Evolutionary conservation across 2,329 filamentous ascomycete genomes (phyloP), one percentile per base, ranked within the genome.

Genomic region (Penicillium sp.): DNA sequence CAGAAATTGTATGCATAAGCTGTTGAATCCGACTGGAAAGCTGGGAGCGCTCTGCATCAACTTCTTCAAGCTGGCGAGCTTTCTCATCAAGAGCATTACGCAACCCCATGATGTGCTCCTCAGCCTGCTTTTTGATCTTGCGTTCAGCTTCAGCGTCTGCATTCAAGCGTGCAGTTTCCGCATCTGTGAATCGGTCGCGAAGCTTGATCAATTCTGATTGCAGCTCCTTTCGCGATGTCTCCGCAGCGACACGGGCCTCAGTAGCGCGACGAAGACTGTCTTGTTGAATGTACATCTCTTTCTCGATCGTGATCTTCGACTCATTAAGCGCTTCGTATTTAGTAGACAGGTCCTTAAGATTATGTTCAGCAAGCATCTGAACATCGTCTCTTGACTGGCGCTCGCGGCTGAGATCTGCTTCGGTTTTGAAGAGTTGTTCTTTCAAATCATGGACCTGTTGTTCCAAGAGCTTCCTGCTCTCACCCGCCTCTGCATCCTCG

Each of bases 261-360:
- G 89, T 91, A 11, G 92, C 90, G 54, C 93, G 87, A 37, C 95
- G 87, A 46, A 97, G 84, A 11, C 90, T 90, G 70, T 99, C 93
- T 73, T 97, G 93, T 70, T 98, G 93, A 5, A 90, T 89, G 71
- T 98, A 98, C 73, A 99, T 88, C 75, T 98, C 93, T 74, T 97
- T 98, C 75, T 99, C 93, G 61, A 99, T 96, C 47, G 88, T 96
- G 67, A 97, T 96, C 75, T 99, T 99, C 27, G 91, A 88, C 62
- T 97, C 92, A 67, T 96, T 96, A 33, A 98, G 82, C 33, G 86
- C 85, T 49, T 96, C 88, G 65, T 87, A 96, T 63, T 98, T 92
- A 26, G 93, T 87, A 71, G 93, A 88, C 58, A 99, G 81, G 50
- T 88, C 86, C 45, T 90, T 82, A 67, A 88, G 90, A 71, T 95